A percentile compares a stretch with the other conserved stretches of the same genome.
Conservation (phyloP, 495 filamentous ascomycete species). For the Daldinia grandis region DNA sequence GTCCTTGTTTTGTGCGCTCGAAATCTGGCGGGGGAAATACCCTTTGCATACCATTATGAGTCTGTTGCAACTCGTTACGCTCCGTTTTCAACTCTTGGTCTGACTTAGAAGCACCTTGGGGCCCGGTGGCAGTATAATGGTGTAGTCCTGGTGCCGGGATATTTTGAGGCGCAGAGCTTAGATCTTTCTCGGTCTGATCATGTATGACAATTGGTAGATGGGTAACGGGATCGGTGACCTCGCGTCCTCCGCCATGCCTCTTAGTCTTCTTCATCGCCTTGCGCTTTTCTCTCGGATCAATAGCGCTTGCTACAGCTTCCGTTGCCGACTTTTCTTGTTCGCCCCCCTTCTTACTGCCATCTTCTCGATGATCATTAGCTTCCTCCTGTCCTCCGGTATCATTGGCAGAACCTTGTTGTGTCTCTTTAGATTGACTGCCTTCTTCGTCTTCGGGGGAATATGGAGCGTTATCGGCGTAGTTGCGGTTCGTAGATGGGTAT, state of each 20-base stretch:
- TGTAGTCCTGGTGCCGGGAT: slow-evolving; percentile 55
- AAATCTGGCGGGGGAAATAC: slow-evolving; percentile 72
- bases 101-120: slow-evolving; percentile 56
- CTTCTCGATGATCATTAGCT: slow-evolving; percentile 17
- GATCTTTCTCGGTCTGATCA: slow-evolving; percentile 68
- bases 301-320: slow-evolving; percentile 54
- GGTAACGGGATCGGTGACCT: slow-evolving; percentile 78
- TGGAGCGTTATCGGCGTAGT: slow-evolving; percentile 30
- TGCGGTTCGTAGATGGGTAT: slow-evolving; percentile 54
- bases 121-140: slow-evolving; percentile 56
- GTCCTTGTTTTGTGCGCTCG: slow-evolving; percentile 55
- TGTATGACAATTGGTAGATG: slow-evolving; percentile 71
- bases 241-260: slow-evolving; percentile 62
- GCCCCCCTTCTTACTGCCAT: slow-evolving; percentile 28
- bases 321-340: slow-evolving; percentile 59
- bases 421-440: slow-evolving; percentile 47
- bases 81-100: slow-evolving; percentile 57
- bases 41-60: slow-evolving; percentile 59
- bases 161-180: slow-evolving; percentile 65
- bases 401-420: slow-evolving; percentile 15
- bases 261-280: slow-evolving; percentile 67
- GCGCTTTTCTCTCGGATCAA: slow-evolving; percentile 65
- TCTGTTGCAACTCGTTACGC: slow-evolving; percentile 55
- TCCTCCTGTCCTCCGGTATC: slow-evolving; percentile 22
- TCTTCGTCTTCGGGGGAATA: slow-evolving; percentile 69